Conservation (phyloP, 2,329 filamentous ascomycete genomes). For the Penicillium sclerotiorum region DNA sequence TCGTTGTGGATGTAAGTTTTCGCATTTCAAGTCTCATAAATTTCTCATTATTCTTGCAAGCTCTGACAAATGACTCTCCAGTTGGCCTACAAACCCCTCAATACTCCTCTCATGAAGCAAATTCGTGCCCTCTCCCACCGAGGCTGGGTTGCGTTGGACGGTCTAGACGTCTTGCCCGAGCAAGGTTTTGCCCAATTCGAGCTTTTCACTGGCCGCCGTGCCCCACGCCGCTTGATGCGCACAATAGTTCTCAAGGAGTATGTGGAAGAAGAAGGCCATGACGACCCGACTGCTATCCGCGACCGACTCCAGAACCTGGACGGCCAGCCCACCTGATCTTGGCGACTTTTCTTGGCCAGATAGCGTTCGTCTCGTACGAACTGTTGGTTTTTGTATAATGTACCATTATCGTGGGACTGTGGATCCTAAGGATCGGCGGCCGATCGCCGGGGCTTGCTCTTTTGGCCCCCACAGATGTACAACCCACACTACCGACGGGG, state of each 20-base stretch:
- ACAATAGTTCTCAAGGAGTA: slow-evolving; percentile 40
- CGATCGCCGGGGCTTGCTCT: slow-evolving; percentile 3
- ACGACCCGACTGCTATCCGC: slow-evolving; percentile 33
- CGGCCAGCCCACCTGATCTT: slow-evolving; percentile 33
- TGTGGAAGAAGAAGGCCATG: slow-evolving; percentile 36
- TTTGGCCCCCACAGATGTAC: not conserved
- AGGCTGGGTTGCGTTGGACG: slow-evolving; percentile 44
- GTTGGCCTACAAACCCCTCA: slow-evolving; percentile 45
- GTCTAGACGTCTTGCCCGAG: slow-evolving; percentile 43
- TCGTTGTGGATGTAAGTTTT: slow-evolving; percentile 43
- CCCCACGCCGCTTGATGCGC: slow-evolving; percentile 41
- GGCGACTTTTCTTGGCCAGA: not conserved
- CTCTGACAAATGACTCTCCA: slow-evolving; percentile 14
- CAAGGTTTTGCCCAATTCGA: slow-evolving; percentile 47
- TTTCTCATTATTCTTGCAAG: not conserved
- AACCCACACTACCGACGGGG: not conserved
- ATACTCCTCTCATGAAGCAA: slow-evolving; percentile 41
- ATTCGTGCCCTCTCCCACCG: slow-evolving; percentile 39
- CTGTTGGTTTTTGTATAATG: not conserved
- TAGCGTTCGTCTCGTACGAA: not conserved
- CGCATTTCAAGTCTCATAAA: not conserved
- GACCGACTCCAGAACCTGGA: slow-evolving; percentile 35
- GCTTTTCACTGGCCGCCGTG: slow-evolving; percentile 42
- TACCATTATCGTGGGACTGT: not conserved
- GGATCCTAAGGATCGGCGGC: slow-evolving; percentile 4